Percentiles rank a stretch among this genome's conserved stretches.
phyloP scores from a whole-genome alignment of 2,329 filamentous ascomycete genomes.

The Emmonsiellopsis sp. region DNA sequence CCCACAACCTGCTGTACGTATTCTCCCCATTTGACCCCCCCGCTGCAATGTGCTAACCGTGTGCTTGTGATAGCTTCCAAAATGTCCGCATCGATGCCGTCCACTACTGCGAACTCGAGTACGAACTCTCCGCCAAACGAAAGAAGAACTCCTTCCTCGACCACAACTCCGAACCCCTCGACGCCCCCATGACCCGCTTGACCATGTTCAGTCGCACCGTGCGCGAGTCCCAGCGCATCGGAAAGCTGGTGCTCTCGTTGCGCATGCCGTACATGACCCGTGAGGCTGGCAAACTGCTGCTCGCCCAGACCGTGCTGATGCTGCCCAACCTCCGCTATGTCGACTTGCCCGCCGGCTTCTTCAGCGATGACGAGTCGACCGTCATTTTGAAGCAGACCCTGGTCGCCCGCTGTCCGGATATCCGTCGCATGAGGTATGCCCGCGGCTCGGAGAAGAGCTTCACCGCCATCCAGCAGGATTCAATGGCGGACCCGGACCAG shows the following conservation, averaged over 20 bases:
- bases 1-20: constrained; percentile 54
- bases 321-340: constrained; percentile 79
- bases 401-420: constrained; percentile 69
- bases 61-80: constrained; percentile 53
- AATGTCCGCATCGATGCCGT: constrained; percentile 89
- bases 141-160: constrained; percentile 64
- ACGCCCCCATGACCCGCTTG: constrained; percentile 66
- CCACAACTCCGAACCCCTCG: constrained; percentile 69
- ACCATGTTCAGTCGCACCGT: constrained; percentile 73
- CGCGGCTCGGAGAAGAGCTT: constrained; percentile 70
- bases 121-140: constrained; percentile 66
- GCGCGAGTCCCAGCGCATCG: constrained; percentile 63
- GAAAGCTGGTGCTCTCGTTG: constrained; percentile 62
- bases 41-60: background rate
- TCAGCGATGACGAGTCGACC: constrained; percentile 66
- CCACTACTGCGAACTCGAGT: constrained; percentile 86
- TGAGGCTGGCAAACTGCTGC: constrained; percentile 72
- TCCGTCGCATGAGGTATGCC: constrained; percentile 83
- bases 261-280: constrained; percentile 94
- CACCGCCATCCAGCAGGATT: constrained; percentile 43
- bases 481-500: background rate
- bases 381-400: constrained; percentile 71
- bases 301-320: constrained; percentile 77
- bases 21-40: background rate
- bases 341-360: constrained; percentile 83